Conservation (phyloP, 192 early-diverging fungal species). For the Linnemannia hyalina region DNA sequence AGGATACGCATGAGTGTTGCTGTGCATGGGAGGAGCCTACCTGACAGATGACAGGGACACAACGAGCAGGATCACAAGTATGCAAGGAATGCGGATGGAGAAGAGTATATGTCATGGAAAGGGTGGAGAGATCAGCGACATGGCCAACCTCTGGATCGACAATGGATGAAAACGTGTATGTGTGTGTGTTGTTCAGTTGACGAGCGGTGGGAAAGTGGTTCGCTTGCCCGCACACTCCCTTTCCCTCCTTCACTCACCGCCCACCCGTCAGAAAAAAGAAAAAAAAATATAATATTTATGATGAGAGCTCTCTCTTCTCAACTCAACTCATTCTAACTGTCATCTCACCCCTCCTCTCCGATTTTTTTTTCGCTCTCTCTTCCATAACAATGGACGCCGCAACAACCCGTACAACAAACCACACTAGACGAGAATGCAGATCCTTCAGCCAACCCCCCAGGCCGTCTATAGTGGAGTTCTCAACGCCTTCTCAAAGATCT, state of each 20-base stretch:
- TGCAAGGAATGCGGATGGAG: neutral
- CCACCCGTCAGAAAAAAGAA: neutral
- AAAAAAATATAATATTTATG: neutral
- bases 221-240: neutral
- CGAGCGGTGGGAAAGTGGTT: neutral
- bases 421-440: conserved; percentile 92
- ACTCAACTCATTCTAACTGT: neutral
- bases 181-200: neutral
- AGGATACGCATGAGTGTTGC: neutral
- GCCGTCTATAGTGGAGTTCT: conserved; percentile 78
- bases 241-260: neutral
- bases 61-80: neutral
- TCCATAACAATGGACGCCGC: neutral
- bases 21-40: neutral
- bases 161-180: neutral
- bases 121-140: neutral
- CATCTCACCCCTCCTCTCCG: neutral
- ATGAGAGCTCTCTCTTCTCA: neutral
- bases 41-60: neutral
- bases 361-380: neutral
- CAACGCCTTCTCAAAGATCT: conserved; percentile 77
- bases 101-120: neutral
- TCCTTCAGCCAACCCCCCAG: conserved; percentile 76
- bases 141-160: neutral
- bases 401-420: too few species aligned